These are phyloP conservation scores for Platanthera zijinensis DNA, from an alignment of 106 monocot genomes.

Conservation along the genomic window DNA sequence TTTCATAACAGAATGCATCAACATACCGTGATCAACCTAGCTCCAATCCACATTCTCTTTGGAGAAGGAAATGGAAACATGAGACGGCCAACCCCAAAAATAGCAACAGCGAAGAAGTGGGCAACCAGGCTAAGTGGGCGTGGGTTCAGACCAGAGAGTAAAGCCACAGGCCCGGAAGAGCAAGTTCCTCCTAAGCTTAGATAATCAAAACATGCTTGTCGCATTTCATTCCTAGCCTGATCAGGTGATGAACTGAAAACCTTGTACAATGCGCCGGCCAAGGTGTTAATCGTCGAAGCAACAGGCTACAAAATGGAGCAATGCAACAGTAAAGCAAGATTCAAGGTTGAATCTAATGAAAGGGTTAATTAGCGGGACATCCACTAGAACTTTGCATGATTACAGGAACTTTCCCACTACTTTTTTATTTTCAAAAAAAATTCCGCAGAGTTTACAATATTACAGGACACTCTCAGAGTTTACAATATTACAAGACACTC, in stretches of 20 bases:
- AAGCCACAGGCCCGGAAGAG: conserved; percentile 60
- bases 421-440: too few species aligned
- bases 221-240: conserved; percentile 71
- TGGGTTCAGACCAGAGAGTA: conserved; percentile 75
- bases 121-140: conserved; percentile 66
- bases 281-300: conserved; percentile 87
- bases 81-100: conserved; percentile 87
- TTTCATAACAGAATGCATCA: background rate
- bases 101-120: conserved; percentile 90
- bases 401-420: too few species aligned
- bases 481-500: too few species aligned
- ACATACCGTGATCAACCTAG: conserved; percentile 68
- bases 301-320: conserved; percentile 53
- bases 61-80: conserved; percentile 73
- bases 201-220: conserved; percentile 86
- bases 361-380: too few species aligned
- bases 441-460: too few species aligned
- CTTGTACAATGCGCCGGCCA: conserved; percentile 81
- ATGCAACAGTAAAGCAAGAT: background rate
- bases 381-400: too few species aligned
- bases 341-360: background rate
- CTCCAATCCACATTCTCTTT: conserved; percentile 65
- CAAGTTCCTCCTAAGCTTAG: conserved; percentile 76
- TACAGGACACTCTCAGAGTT: too few species aligned
- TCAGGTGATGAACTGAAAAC: conserved; percentile 78